phyloP scores from a whole-genome alignment of 345 rosid species.

The Aurinia saxatilis region DNA sequence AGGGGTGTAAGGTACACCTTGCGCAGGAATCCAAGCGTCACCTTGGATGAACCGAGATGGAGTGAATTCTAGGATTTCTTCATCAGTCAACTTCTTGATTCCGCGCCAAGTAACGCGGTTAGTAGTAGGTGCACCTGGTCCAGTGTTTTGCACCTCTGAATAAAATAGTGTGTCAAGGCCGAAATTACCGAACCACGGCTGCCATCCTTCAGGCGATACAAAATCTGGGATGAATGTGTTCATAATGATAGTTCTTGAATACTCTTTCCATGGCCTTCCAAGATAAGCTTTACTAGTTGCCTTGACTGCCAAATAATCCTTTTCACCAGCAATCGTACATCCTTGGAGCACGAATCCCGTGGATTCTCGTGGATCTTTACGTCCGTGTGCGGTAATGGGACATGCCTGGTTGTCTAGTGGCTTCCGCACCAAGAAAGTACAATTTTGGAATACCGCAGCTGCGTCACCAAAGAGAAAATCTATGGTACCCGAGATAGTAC shows the following conservation, averaged over 20 bases:
- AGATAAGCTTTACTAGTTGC: constrained; percentile 38
- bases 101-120: constrained; percentile 58
- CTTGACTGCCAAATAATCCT: constrained; percentile 30
- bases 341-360: constrained; percentile 66
- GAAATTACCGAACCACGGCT: constrained; percentile 44
- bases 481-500: constrained; percentile 66
- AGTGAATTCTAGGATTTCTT: constrained; percentile 31
- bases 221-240: constrained; percentile 53
- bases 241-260: constrained; percentile 57
- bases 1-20: constrained; percentile 42
- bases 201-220: constrained; percentile 60
- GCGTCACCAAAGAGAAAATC: constrained; percentile 80
- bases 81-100: constrained; percentile 34
- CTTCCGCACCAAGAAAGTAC: constrained; percentile 44
- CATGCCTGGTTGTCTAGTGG: constrained; percentile 50
- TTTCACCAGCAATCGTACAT: constrained; percentile 48
- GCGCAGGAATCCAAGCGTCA: constrained; percentile 42
- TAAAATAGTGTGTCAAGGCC: constrained; percentile 53
- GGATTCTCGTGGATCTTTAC: constrained; percentile 32
- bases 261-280: constrained; percentile 64
- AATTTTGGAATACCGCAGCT: constrained; percentile 56
- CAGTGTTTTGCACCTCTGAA: constrained; percentile 47
- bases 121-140: constrained; percentile 48
- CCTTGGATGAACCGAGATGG: constrained; percentile 37
- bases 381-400: constrained; percentile 58